phyloP scores from a whole-genome alignment of 2,329 filamentous ascomycete genomes.

The Trichoderma sp. region DNA sequence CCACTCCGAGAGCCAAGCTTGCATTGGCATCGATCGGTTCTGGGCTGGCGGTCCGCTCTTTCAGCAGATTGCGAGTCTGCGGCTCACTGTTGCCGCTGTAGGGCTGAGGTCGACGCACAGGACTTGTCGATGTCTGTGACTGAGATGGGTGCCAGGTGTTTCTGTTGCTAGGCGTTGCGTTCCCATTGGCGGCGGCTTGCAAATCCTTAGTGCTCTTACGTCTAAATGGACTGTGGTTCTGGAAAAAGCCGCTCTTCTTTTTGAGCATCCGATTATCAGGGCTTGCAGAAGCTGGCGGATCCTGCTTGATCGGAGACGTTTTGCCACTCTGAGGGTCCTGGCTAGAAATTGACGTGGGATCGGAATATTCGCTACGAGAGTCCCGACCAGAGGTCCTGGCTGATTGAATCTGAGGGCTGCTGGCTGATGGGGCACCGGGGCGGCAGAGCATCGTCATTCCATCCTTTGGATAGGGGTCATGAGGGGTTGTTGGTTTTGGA shows the following conservation, averaged over 20 bases:
- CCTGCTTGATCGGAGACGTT: constrained; percentile 70
- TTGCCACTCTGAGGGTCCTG: constrained; percentile 74
- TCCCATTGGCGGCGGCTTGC: constrained; percentile 32
- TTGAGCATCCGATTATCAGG: constrained; percentile 67
- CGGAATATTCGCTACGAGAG: constrained; percentile 86
- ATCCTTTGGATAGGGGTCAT: constrained; percentile 91
- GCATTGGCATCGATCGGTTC: constrained; percentile 89
- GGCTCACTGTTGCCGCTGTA: constrained; percentile 38
- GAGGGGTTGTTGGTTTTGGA: constrained; percentile 69
- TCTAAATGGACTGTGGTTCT: constrained; percentile 87
- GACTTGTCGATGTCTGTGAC: constrained; percentile 29
- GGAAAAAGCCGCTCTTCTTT: constrained; percentile 84
- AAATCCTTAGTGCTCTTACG: constrained; percentile 83
- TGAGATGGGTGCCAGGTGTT: constrained; percentile 58
- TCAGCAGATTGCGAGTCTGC: constrained; percentile 36
- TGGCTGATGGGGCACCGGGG: constrained; percentile 62
- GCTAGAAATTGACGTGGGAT: constrained; percentile 84
- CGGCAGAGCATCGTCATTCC: constrained; percentile 98
- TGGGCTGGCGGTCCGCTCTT: constrained; percentile 60
- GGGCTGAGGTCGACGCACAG: constrained; percentile 38
- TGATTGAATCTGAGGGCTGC: constrained; percentile 45
- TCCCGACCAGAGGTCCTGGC: constrained; percentile 80
- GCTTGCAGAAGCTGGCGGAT: constrained; percentile 45
- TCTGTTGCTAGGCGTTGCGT: constrained; percentile 39
- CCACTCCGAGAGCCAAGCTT: constrained; percentile 89